A percentile compares a stretch with the other conserved stretches of the same genome.
phyloP scores from a whole-genome alignment of 768 basidiomycete species.

The Paxillus ammoniavirescens region DNA sequence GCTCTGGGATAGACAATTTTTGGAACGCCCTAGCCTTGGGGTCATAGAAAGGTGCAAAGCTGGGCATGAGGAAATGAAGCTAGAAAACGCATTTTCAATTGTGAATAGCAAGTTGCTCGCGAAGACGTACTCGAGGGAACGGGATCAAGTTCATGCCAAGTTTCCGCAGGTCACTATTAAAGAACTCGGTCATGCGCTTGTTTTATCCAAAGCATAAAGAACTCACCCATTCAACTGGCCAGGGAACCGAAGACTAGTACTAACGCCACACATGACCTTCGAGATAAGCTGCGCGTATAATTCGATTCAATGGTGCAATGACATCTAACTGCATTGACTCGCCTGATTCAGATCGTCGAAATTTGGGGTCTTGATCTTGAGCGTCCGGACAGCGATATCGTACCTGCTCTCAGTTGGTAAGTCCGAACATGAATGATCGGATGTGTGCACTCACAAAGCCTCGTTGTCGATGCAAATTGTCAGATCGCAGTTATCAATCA shows the following conservation, averaged over 20 bases:
- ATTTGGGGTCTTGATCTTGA: conserved; percentile 61
- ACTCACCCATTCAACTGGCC: conserved; percentile 86
- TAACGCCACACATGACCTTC: conserved; percentile 92
- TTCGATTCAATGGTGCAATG: not conserved
- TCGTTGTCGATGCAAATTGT: conserved; percentile 88
- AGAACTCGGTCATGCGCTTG: conserved; percentile 3
- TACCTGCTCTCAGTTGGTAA: conserved; percentile 45
- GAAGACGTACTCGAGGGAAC: conserved; percentile 78
- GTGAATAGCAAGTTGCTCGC: not conserved
- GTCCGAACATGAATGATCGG: not conserved
- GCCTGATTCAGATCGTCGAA: conserved; percentile 73
- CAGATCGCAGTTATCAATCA: conserved; percentile 85
- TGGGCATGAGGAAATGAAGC: conserved; percentile 96
- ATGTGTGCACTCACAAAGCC: conserved; percentile 54
- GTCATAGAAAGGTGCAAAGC: conserved; percentile 87
- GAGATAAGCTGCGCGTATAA: conserved; percentile 57
- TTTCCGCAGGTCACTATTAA: conserved; percentile 74
- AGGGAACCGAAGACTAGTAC: conserved; percentile 90
- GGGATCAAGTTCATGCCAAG: conserved; percentile 93
- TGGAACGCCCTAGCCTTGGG: conserved; percentile 61
- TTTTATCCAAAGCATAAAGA: not conserved
- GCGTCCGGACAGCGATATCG: conserved; percentile 62
- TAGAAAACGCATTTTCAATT: conserved; percentile 31
- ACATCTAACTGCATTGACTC: conserved; percentile 14
- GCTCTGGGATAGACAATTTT: conserved; percentile 58